phyloP scores from a whole-genome alignment of 1,139 yeast species.

The Yamadazyma friedrichii region DNA sequence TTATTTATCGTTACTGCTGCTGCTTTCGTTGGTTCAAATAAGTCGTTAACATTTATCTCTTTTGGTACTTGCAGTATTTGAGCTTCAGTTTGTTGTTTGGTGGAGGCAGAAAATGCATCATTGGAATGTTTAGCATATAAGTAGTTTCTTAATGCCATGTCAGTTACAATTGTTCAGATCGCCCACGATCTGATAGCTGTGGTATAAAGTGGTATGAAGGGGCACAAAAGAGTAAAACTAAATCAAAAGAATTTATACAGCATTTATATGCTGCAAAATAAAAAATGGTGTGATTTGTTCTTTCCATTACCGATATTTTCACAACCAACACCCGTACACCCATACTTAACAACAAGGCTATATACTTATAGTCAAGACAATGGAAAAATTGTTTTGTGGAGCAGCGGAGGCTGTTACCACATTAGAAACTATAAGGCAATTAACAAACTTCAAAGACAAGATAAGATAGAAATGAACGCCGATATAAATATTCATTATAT shows the following conservation, averaged over 20 bases:
- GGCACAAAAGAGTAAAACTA: neutral
- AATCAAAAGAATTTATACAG: neutral
- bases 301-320: too few species aligned
- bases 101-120: slow-evolving; percentile 18
- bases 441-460: too few species aligned
- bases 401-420: too few species aligned
- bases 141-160: slow-evolving; percentile 45
- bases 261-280: neutral
- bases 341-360: neutral
- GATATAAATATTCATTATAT: too few species aligned
- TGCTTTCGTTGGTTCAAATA: slow-evolving; percentile 1
- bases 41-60: neutral
- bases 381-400: too few species aligned
- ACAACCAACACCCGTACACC: neutral
- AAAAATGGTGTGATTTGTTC: slow-evolving; percentile 9
- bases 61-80: neutral
- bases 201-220: neutral
- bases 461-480: too few species aligned
- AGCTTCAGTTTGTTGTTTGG: slow-evolving; percentile 8
- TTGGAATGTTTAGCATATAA: slow-evolving; percentile 40
- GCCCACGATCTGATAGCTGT: neutral
- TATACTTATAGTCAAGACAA: too few species aligned
- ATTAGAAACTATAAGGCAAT: too few species aligned
- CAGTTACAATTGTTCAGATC: too few species aligned
- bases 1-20: neutral